Base-by-base conservation (phyloP, 164 flowering plant species). In the Umbilicus rupestris region DNA sequence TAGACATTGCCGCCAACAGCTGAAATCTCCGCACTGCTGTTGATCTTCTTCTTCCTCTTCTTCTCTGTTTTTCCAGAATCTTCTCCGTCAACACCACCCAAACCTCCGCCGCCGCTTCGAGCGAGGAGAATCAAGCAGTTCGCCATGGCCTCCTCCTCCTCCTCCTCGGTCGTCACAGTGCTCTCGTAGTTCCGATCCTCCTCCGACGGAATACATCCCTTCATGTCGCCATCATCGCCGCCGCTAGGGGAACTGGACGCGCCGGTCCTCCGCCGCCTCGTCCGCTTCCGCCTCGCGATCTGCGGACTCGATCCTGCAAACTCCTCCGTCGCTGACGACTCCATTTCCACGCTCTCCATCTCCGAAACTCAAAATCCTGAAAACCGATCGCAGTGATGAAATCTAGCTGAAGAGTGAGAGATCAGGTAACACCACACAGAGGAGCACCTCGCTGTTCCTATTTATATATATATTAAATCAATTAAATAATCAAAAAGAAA, bases 141-240 rank as follows among this genome's bases (percentile, higher is more conserved):
- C 6, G 65, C 65, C 65, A 63, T 63, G 29, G 37, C 65, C 29
- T 63, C 42, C 8, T 52, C 59, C 2, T 62, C 65, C 44, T 55
- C 60, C 31, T 26, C 24, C 15, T 2, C 6, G 1, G 44, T 62
- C 12, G 41, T 31, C 41, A 62, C 41, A 7, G 44, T 33, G 42
- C 44, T 62, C 39, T 35, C 44, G 39, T 33, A 35, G 19, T n/a
- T n/a, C 41, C 28, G 26, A 62, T 62, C 35, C 6, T 11, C 63
- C 35, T 59, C 63, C 35, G 2, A 8, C 28, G 6, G 29, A 55
- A 55, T 10, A 55, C 60, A 41, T 41, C 44, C 44, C 44, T 41
- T 9, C 44, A 2, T 41, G 10, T 55, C 60, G 15, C 26, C 26
- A 2, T n/a, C 39, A 2, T n/a, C 39, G 8, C 64, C 64, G 20